phyloP scores from a whole-genome alignment of 2,329 filamentous ascomycete genomes.

The Cladosporium sp. region DNA sequence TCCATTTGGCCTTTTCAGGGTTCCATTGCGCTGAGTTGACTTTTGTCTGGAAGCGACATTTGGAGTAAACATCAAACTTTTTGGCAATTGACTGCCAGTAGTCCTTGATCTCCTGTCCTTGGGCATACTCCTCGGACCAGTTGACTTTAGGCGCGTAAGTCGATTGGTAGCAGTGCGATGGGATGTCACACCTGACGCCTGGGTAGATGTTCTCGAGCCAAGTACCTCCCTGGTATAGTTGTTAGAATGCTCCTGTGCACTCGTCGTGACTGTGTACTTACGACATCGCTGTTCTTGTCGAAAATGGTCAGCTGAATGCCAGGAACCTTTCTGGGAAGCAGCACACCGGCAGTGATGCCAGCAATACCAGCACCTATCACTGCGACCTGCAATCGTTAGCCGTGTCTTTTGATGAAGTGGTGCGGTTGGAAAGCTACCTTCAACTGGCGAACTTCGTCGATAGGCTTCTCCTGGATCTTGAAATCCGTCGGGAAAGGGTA shows the following conservation, averaged over 20 bases:
- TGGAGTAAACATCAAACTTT: conserved; percentile 66
- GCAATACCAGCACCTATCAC: conserved; percentile 67
- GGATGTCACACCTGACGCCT: conserved; percentile 68
- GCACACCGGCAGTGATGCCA: conserved; percentile 64
- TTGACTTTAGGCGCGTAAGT: conserved; percentile 68
- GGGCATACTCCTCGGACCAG: conserved; percentile 70
- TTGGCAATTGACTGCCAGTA: conserved; percentile 66
- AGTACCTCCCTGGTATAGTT: conserved; percentile 45
- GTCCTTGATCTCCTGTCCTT: conserved; percentile 65
- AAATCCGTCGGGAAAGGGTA: conserved; percentile 36
- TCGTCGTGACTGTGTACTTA: conserved; percentile 44
- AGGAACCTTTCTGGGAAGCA: conserved; percentile 70
- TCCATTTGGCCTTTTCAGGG: conserved; percentile 57
- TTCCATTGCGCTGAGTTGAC: conserved; percentile 62
- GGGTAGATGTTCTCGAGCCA: conserved; percentile 59
- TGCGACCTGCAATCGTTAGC: conserved; percentile 48
- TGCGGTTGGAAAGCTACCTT: conserved; percentile 25
- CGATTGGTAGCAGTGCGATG: conserved; percentile 69
- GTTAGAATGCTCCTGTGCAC: background rate
- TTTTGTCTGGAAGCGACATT: conserved; percentile 57
- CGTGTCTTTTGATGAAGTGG: background rate
- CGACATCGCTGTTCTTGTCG: conserved; percentile 69
- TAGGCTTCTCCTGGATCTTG: conserved; percentile 33
- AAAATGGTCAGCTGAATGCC: conserved; percentile 65
- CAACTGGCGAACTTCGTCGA: conserved; percentile 32